These are phyloP conservation scores for Dactylonectria estremocensis DNA, from an alignment of 2,329 filamentous ascomycete species.

Conservation along the genomic window DNA sequence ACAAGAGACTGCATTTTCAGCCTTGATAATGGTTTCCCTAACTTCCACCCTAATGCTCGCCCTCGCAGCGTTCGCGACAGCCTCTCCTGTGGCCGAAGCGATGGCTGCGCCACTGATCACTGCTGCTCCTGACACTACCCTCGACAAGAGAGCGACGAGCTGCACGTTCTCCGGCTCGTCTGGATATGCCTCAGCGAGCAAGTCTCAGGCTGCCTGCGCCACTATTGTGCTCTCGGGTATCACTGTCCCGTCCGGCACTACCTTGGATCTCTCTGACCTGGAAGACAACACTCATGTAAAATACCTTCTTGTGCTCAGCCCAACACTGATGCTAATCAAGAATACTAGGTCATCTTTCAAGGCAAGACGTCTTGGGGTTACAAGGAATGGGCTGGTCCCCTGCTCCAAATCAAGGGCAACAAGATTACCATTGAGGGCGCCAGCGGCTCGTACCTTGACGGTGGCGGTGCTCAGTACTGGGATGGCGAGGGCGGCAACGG, in stretches of 20 bases:
- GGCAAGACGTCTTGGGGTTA: neutral
- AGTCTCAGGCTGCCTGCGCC: neutral
- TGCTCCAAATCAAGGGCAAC: neutral
- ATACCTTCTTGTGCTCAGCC: neutral
- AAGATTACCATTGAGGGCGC: neutral
- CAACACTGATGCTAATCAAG: neutral
- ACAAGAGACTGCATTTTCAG: slow-evolving; percentile 9
- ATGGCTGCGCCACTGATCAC: slow-evolving; percentile 1
- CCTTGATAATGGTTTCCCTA: slow-evolving; percentile 3
- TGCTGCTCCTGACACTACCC: slow-evolving; percentile 5
- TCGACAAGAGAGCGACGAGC: neutral
- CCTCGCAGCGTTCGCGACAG: neutral
- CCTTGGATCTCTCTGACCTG: neutral
- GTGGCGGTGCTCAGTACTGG: slow-evolving; percentile 6
- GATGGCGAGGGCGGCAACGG: slow-evolving; percentile 2
- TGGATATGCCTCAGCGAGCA: neutral
- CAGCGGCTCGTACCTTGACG: neutral
- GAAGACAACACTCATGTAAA: neutral
- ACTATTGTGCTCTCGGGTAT: neutral
- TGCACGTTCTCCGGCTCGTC: slow-evolving; percentile 3
- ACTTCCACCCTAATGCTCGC: slow-evolving; percentile 5
- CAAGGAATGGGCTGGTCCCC: neutral
- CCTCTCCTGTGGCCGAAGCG: slow-evolving; percentile 2
- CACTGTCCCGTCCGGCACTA: neutral
- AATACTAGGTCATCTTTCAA: neutral